Conservation (phyloP, 345 rosid species). For the Corymbia maculata region DNA sequence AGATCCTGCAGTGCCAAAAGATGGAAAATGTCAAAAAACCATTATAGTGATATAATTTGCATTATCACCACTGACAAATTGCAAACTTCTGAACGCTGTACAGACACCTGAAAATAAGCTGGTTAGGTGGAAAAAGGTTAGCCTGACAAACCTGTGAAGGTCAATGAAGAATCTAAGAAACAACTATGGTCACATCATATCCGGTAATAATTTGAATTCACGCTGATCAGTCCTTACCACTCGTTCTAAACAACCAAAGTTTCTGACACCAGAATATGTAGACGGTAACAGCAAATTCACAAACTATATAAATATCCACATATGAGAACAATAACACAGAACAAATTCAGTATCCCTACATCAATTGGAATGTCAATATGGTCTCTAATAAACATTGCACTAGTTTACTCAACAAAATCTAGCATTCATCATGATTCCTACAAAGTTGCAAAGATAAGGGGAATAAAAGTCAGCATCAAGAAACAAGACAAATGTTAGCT, state of each 20-base stretch:
- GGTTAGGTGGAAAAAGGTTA: not conserved
- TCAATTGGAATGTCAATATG: not conserved
- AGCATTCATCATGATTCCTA: not conserved
- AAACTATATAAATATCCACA: not conserved
- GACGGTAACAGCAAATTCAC: not conserved
- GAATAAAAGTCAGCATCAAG: not conserved
- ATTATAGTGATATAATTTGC: not conserved
- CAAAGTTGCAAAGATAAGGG: not conserved
- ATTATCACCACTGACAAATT: not conserved
- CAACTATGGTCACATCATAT: not conserved
- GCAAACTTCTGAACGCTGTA: not conserved
- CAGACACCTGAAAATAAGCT: not conserved
- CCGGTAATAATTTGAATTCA: not conserved
- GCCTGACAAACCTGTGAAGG: not conserved
- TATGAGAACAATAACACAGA: not conserved
- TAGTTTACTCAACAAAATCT: not conserved
- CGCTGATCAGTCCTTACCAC: not conserved
- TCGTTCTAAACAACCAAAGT: not conserved
- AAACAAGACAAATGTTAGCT: not conserved
- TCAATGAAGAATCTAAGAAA: not conserved
- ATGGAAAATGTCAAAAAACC: not conserved
- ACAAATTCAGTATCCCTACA: not conserved
- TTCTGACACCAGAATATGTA: not conserved
- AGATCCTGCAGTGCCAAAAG: constrained; percentile 35
- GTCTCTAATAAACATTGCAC: not conserved